Conservation (phyloP, 192 early-diverging fungal species). For the Rhizophagus sp. region DNA sequence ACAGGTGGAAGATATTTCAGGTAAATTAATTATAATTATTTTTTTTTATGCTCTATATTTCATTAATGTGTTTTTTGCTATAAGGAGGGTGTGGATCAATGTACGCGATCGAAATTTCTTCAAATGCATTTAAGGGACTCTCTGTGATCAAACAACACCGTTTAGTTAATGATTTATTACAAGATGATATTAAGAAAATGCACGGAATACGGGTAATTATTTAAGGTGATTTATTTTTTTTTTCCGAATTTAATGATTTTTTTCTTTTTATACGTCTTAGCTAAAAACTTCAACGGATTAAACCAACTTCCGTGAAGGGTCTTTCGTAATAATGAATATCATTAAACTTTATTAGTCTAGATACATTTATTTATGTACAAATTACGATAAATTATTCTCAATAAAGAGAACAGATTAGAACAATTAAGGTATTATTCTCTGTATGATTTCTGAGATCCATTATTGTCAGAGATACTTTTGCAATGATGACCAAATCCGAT, state of each 20-base stretch:
- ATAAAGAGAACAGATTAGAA: too few species aligned
- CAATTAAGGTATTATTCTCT: too few species aligned
- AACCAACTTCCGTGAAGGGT: background rate
- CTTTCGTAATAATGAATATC: too few species aligned
- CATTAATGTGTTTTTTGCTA: background rate
- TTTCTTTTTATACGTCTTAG: background rate
- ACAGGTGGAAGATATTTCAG: slow-evolving; percentile 80
- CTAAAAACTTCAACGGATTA: background rate
- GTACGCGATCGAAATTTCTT: slow-evolving; percentile 91
- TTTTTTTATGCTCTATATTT: background rate
- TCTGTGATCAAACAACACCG: slow-evolving; percentile 87
- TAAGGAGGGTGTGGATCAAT: slow-evolving; percentile 95
- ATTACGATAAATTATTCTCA: too few species aligned
- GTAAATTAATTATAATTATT: slow-evolving; percentile 38
- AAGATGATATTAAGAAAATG: slow-evolving; percentile 91
- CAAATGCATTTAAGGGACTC: slow-evolving; percentile 73
- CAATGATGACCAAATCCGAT: slow-evolving; percentile 6
- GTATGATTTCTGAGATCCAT: background rate
- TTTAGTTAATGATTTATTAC: slow-evolving; percentile 82
- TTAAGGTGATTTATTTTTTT: background rate
- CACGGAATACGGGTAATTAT: slow-evolving; percentile 75
- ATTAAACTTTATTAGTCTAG: too few species aligned
- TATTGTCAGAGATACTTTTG: background rate
- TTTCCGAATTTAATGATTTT: background rate
- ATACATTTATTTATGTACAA: too few species aligned